A percentile compares a stretch with the other conserved stretches of the same genome.
Evolutionary conservation across 495 filamentous ascomycete genomes (phyloP).

Genomic region (Aspergillus biplanus): DNA sequence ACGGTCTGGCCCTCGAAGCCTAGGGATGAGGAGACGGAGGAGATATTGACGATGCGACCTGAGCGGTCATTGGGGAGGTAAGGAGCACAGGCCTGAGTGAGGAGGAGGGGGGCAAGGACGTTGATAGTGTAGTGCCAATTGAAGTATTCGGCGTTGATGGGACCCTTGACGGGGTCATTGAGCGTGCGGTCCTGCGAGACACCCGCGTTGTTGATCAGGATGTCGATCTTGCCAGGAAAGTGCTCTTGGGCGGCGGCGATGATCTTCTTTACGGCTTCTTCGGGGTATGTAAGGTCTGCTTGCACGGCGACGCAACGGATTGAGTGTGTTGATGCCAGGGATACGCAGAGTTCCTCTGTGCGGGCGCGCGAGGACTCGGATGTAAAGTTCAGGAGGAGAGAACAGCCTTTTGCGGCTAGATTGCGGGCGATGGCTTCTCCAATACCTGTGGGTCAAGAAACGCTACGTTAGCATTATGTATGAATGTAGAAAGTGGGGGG

Average conservation of each 20-base stretch:
- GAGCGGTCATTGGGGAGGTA: constrained; percentile 74
- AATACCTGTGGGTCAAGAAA: constrained; percentile 62
- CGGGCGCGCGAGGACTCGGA: constrained; percentile 55
- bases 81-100: constrained; percentile 70
- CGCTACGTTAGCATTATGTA: constrained; percentile 3
- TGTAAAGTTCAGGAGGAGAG: constrained; percentile 72
- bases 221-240: constrained; percentile 68
- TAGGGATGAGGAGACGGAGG: constrained; percentile 66
- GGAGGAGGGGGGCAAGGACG: constrained; percentile 81
- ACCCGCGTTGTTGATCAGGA: constrained; percentile 89
- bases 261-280: constrained; percentile 36
- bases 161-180: constrained; percentile 53
- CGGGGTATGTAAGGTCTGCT: constrained; percentile 58
- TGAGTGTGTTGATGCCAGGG: constrained; percentile 42
- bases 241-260: constrained; percentile 49
- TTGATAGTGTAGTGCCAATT: constrained; percentile 77
- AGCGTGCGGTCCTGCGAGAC: constrained; percentile 63
- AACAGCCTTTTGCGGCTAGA: constrained; percentile 73
- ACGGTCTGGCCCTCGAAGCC: constrained; percentile 75
- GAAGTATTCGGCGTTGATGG: constrained; percentile 61
- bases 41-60: constrained; percentile 81
- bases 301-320: constrained; percentile 55
- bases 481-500: neutral
- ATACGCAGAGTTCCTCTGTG: constrained; percentile 48
- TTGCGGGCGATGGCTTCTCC: constrained; percentile 82